Conservation (phyloP, 768 basidiomycete species). For the Naganishia onofrii region DNA sequence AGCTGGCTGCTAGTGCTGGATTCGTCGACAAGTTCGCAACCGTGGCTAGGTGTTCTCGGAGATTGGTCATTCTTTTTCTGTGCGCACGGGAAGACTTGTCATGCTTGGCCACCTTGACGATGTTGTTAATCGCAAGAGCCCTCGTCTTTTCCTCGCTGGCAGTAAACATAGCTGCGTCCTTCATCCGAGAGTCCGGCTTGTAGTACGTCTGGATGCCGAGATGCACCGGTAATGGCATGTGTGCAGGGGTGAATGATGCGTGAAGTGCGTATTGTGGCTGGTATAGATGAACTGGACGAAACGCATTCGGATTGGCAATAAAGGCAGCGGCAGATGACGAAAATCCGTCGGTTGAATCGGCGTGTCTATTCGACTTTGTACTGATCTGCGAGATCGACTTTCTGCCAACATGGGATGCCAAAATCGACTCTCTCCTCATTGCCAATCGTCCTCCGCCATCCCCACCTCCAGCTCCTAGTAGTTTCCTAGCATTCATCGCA, state of each 20-base stretch:
- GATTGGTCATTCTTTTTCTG: constrained; percentile 14
- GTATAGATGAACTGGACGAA: constrained; percentile 33
- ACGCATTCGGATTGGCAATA: constrained; percentile 18
- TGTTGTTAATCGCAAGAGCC: constrained; percentile 1
- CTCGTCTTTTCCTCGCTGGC: not conserved
- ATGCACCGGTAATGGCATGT: constrained; percentile 37
- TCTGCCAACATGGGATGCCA: constrained; percentile 1
- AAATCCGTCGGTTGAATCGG: not conserved
- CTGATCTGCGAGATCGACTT: not conserved
- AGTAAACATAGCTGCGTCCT: not conserved
- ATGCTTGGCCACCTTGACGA: constrained; percentile 4
- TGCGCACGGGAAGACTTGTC: constrained; percentile 1
- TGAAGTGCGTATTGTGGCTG: constrained; percentile 40
- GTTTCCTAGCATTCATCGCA: constrained; percentile 14
- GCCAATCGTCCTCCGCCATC: constrained; percentile 16
- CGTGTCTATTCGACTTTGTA: not conserved
- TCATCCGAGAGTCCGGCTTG: constrained; percentile 19
- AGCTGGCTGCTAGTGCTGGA: not conserved
- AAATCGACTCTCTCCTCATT: constrained; percentile 14
- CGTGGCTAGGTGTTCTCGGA: constrained; percentile 17
- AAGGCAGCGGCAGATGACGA: constrained; percentile 1
- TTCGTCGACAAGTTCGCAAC: constrained; percentile 7
- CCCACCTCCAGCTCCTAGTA: constrained; percentile 8
- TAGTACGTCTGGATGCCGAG: constrained; percentile 18
- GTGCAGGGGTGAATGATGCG: constrained; percentile 37